These are phyloP conservation scores for Botryotinia calthae DNA, from an alignment of 2,329 filamentous ascomycete species.

Conservation along the genomic window DNA sequence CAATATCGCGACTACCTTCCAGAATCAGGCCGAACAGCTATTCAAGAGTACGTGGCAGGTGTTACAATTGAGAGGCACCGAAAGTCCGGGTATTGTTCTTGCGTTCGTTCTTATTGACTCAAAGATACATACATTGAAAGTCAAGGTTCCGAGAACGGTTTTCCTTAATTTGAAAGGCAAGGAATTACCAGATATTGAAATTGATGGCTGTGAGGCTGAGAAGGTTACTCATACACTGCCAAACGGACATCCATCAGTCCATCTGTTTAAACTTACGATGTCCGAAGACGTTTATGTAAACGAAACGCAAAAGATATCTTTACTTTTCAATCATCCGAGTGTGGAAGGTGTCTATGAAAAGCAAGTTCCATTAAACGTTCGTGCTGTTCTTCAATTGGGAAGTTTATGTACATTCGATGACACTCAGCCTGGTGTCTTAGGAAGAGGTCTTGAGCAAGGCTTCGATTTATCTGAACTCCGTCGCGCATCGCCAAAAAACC, in stretches of 20 bases:
- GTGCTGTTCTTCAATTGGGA: slow-evolving; percentile 85
- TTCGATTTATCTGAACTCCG: slow-evolving; percentile 81
- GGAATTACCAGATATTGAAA: slow-evolving; percentile 82
- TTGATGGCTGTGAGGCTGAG: slow-evolving; percentile 82
- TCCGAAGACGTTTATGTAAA: slow-evolving; percentile 83
- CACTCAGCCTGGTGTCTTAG: slow-evolving; percentile 82
- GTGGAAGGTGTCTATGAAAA: slow-evolving; percentile 98
- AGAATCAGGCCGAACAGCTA: slow-evolving; percentile 85
- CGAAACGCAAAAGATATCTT: slow-evolving; percentile 76
- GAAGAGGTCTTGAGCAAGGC: slow-evolving; percentile 87
- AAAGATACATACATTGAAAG: slow-evolving; percentile 83
- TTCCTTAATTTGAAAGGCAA: slow-evolving; percentile 89
- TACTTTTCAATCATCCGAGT: slow-evolving; percentile 86
- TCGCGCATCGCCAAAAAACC: slow-evolving; percentile 61
- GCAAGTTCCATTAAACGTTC: slow-evolving; percentile 80
- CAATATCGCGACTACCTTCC: slow-evolving; percentile 70
- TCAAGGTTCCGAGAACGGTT: slow-evolving; percentile 84
- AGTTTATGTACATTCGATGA: slow-evolving; percentile 94
- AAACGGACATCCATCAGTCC: slow-evolving; percentile 89
- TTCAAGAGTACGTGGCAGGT: slow-evolving; percentile 96
- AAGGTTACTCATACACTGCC: slow-evolving; percentile 92
- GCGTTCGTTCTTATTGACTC: slow-evolving; percentile 91
- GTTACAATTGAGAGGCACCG: slow-evolving; percentile 78
- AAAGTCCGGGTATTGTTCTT: slow-evolving; percentile 79
- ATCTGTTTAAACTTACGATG: slow-evolving; percentile 92